Evolutionary conservation across 2,329 filamentous ascomycete genomes (phyloP).

Genomic region (Ceratocystis destructans): DNA sequence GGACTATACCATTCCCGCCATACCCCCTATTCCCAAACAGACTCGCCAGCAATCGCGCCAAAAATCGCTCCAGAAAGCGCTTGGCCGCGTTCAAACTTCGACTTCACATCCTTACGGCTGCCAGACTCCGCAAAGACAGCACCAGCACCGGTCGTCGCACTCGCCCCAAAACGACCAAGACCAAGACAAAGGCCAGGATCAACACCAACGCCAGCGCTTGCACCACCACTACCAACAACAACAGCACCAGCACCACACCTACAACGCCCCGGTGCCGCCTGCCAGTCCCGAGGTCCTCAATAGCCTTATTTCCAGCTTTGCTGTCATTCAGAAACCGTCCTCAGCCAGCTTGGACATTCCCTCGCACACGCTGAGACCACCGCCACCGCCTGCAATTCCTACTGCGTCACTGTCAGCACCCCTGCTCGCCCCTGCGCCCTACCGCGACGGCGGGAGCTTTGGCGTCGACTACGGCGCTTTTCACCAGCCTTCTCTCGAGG

Average conservation of each 20-base stretch:
- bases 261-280: constrained; percentile 9
- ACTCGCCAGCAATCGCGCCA: constrained; percentile 20
- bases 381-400: constrained; percentile 11
- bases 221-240: neutral
- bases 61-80: constrained; percentile 18
- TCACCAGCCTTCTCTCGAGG: constrained; percentile 37
- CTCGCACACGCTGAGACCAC: constrained; percentile 10
- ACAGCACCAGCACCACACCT: neutral
- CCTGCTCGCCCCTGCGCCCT: constrained; percentile 6
- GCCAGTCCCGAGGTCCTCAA: constrained; percentile 17
- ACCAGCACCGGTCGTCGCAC: neutral
- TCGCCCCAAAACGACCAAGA: neutral
- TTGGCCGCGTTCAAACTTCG: constrained; percentile 12
- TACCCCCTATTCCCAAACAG: constrained; percentile 21
- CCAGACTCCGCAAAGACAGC: neutral
- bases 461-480: constrained; percentile 62
- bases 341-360: constrained; percentile 1
- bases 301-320: constrained; percentile 18
- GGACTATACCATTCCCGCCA: constrained; percentile 17
- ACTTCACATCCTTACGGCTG: constrained; percentile 8
- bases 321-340: constrained; percentile 17
- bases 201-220: neutral
- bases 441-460: constrained; percentile 37
- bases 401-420: constrained; percentile 9
- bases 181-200: no score